Evolutionary conservation across 148 eudicot genomes (phyloP), one percentile per base, ranked within the genome.

Genomic region (Linanthus parryae): DNA sequence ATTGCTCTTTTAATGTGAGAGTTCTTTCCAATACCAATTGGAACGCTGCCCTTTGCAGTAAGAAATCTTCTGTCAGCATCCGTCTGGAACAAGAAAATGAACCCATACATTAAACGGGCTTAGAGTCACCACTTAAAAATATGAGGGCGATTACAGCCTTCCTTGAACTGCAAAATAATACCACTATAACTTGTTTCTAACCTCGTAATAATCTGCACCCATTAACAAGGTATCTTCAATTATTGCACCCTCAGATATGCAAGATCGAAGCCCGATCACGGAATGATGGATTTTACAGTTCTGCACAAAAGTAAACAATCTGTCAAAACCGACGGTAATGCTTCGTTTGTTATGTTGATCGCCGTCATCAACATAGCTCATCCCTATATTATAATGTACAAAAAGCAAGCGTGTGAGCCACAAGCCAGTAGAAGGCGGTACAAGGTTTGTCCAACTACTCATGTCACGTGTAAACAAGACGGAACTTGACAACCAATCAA

Each of bases 121-220:
- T n/a, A n/a, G n/a, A n/a, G n/a, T n/a, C n/a, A n/a, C n/a, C n/a
- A n/a, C n/a, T n/a, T n/a, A n/a, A n/a, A n/a, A n/a, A n/a, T n/a
- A n/a, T n/a, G 0, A 30, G 29, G 8, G 17, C n/a, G 9, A 41
- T 1, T 7, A 43, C 25, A 38, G 35, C n/a, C n/a, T n/a, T n/a
- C n/a, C n/a, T n/a, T n/a, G n/a, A n/a, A n/a, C n/a, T n/a, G n/a
- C n/a, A n/a, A n/a, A n/a, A n/a, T n/a, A n/a, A n/a, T n/a, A n/a
- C n/a, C n/a, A n/a, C n/a, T n/a, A n/a, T n/a, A n/a, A n/a, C n/a
- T n/a, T n/a, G n/a, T n/a, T n/a, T n/a, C n/a, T 61, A 56, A 84
- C 96, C 96, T 88, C 96, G 29, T 87, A 87, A 67, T 88, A 88
- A 79, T 88, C 96, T 34, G 96, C 96, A 54, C 96, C 96, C 96